These are phyloP conservation scores for Fusarium sp. DNA, from an alignment of 2,329 filamentous ascomycete species.

Conservation along the genomic window DNA sequence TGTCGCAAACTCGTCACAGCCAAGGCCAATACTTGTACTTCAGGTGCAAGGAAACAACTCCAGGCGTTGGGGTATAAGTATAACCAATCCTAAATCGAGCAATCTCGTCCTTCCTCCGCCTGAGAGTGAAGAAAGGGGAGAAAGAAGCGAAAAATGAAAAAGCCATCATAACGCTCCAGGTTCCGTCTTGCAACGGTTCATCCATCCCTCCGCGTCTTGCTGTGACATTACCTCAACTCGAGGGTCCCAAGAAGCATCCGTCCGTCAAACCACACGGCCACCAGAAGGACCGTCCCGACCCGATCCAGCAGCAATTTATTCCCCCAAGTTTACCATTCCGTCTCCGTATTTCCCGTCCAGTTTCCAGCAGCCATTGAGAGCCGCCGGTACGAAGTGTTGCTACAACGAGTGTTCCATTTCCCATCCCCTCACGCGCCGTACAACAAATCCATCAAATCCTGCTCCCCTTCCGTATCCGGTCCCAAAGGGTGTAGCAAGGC, in stretches of 20 bases:
- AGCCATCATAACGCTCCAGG: slow-evolving; percentile 25
- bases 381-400: slow-evolving; percentile 4
- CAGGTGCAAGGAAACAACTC: slow-evolving; percentile 36
- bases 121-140: slow-evolving; percentile 14
- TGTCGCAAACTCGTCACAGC: slow-evolving; percentile 3
- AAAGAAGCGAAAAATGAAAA: slow-evolving; percentile 34
- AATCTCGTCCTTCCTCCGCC: slow-evolving; percentile 29
- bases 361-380: slow-evolving; percentile 15
- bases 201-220: slow-evolving; percentile 20
- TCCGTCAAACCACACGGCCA: neutral
- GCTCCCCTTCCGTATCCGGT: slow-evolving; percentile 27
- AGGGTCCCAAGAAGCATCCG: neutral
- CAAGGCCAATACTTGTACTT: neutral
- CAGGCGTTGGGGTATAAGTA: slow-evolving; percentile 45
- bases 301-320: slow-evolving; percentile 10
- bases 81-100: slow-evolving; percentile 41
- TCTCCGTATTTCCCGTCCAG: slow-evolving; percentile 17
- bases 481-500: slow-evolving; percentile 36
- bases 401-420: slow-evolving; percentile 29
- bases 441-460: slow-evolving; percentile 18
- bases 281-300: neutral
- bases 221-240: slow-evolving; percentile 34
- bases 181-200: slow-evolving; percentile 26
- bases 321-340: neutral
- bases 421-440: slow-evolving; percentile 30